phyloP scores from a whole-genome alignment of 2,329 filamentous ascomycete genomes.

The Diplocarpon mali region DNA sequence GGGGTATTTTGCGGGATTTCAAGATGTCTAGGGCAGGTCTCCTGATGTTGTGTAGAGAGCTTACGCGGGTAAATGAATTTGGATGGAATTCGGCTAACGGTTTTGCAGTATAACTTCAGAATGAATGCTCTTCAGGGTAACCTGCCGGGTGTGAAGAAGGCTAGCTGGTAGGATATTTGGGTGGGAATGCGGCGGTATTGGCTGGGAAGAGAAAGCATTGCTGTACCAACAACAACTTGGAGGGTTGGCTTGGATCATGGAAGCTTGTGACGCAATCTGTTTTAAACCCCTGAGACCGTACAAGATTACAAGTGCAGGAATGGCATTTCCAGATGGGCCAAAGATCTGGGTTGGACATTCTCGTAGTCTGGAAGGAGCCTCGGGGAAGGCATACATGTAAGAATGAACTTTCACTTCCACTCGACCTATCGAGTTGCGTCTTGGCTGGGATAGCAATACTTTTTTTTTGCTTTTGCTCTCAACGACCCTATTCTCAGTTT shows the following conservation, averaged over 20 bases:
- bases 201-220: neutral
- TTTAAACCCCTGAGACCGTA: neutral
- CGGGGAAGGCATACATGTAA: no score
- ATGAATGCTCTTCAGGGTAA: slow-evolving; percentile 77
- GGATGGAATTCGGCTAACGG: neutral
- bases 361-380: no score
- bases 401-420: no score
- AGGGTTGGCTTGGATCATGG: neutral
- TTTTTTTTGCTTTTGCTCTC: no score
- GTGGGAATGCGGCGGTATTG: neutral
- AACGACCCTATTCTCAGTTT: no score
- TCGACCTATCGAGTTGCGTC: no score
- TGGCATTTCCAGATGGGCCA: no score
- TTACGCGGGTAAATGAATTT: neutral
- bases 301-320: no score
- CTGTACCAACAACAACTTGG: neutral
- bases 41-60: neutral
- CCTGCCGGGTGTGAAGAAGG: slow-evolving; percentile 87
- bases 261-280: neutral
- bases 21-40: slow-evolving; percentile 72
- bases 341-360: no score
- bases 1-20: slow-evolving; percentile 88
- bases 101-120: slow-evolving; percentile 75
- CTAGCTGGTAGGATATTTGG: slow-evolving; percentile 66
- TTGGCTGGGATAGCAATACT: no score